phyloP scores from a whole-genome alignment of 2,329 filamentous ascomycete species.

The Fusarium multiceps region DNA sequence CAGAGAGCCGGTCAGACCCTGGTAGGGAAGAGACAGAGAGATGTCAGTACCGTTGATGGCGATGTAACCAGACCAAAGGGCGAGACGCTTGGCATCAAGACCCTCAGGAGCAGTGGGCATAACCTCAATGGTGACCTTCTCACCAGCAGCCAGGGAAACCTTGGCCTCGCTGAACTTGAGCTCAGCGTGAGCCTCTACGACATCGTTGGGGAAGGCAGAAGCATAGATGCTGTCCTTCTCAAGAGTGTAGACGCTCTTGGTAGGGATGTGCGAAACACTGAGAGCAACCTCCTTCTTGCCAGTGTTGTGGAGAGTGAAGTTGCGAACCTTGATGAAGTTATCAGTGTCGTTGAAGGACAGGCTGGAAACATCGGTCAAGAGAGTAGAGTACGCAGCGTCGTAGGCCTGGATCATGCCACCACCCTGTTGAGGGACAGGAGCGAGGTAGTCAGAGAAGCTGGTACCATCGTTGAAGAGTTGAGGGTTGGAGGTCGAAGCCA shows the following conservation, averaged over 20 bases:
- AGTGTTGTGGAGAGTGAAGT: conserved; percentile 67
- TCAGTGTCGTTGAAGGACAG: conserved; percentile 74
- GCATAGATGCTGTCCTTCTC: conserved; percentile 50
- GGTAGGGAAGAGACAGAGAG: conserved; percentile 55
- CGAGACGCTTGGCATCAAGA: conserved; percentile 51
- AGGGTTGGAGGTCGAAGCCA: conserved; percentile 62
- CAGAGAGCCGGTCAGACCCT: conserved; percentile 54
- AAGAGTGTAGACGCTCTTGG: conserved; percentile 65
- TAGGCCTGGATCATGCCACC: conserved; percentile 69
- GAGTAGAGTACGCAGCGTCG: conserved; percentile 66
- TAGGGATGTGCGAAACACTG: conserved; percentile 60
- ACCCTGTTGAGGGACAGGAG: conserved; percentile 70
- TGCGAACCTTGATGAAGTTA: conserved; percentile 60
- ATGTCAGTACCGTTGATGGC: conserved; percentile 54
- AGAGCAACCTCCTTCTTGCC: conserved; percentile 62
- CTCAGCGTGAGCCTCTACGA: conserved; percentile 51
- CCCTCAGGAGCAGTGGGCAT: conserved; percentile 54
- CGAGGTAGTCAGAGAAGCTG: conserved; percentile 53
- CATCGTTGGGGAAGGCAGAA: conserved; percentile 58
- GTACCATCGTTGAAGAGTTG: conserved; percentile 60
- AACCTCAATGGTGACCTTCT: conserved; percentile 59
- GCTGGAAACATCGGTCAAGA: conserved; percentile 63
- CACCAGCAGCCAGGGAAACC: conserved; percentile 57
- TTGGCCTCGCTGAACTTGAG: conserved; percentile 56
- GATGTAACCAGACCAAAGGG: conserved; percentile 57